Base-by-base conservation (phyloP, 345 rosid genomes). In the Populus euphratica region DNA sequence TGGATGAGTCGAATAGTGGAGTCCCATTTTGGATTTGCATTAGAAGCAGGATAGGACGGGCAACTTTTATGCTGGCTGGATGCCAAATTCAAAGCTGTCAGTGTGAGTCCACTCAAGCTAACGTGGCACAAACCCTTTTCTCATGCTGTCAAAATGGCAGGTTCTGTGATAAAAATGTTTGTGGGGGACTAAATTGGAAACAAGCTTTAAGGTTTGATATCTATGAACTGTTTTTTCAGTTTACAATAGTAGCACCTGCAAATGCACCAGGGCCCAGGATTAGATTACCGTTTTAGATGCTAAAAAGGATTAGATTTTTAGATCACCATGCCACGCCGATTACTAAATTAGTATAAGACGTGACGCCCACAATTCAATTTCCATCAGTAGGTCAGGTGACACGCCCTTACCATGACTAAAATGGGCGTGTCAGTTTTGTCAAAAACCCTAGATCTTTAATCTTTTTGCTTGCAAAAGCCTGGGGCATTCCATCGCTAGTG, bases 51-150 rank as follows among this genome's bases (percentile, higher is more conserved):
- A 12, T 38, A 49, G 41, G 36, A 25, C 12, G 72, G 70, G 56
- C 67, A 50, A 65, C 71, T 71, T 23, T 31, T 27, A 13, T 4
- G 63, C 68, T 78, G 76, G 67, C 35, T 41, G 64, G 44, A 68
- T 41, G 69, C 73, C 59, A 50, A 52, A 56, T 29, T 39, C 54
- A 73, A 56, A 54, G 62, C 43, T 73, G 77, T 56, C 16, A 2
- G 67, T 29, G 59, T 31, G 69, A 50, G 66, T 50, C 69, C 11
- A 71, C 44, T 36, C 39, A 27, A 27, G 68, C 76, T 44, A 14
- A 50, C 69, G 76, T 78, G 76, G 80, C 38, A 23, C 72, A 65
- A 31, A 13, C 76, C 76, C 41, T 23, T 38, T 78, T 11, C 7
- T n/a, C 25, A 61, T 61, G 65, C 10, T 27, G 0, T 5, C 54